Evolutionary conservation across 345 rosid genomes (phyloP).

Genomic region (Moricandia moricandioides): DNA sequence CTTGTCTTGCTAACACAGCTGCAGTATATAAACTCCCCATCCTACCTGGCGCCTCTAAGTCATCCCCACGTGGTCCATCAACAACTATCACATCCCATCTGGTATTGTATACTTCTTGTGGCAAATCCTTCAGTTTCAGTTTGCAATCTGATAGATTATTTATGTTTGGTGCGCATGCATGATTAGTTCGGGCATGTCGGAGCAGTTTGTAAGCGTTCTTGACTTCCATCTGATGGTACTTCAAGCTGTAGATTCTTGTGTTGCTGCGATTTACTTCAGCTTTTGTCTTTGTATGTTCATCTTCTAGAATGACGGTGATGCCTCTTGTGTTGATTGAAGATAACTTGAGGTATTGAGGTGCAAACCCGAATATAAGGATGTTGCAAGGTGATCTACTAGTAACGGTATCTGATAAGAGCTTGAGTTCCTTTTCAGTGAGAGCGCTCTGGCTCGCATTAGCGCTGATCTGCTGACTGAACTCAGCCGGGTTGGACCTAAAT

Average conservation of each 20-base stretch:
- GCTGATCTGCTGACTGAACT: not conserved
- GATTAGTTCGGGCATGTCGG: conserved; percentile 57
- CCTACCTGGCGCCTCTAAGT: conserved; percentile 73
- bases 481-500: conserved; percentile 26
- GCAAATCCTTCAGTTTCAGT: conserved; percentile 55
- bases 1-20: conserved; percentile 57
- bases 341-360: conserved; percentile 52
- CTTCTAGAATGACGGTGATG: conserved; percentile 64
- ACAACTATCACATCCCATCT: conserved; percentile 81
- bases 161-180: conserved; percentile 48
- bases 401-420: conserved; percentile 49
- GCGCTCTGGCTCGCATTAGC: not conserved
- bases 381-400: conserved; percentile 65
- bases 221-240: conserved; percentile 47
- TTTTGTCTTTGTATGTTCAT: conserved; percentile 48
- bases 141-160: conserved; percentile 51
- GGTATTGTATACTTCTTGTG: conserved; percentile 47
- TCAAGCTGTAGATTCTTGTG: conserved; percentile 53
- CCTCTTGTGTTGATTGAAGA: conserved; percentile 65
- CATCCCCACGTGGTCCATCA: conserved; percentile 72
- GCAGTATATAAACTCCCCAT: conserved; percentile 78
- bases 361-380: conserved; percentile 72
- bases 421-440: conserved; percentile 65
- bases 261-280: conserved; percentile 36
- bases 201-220: conserved; percentile 68